Evolutionary conservation across 1,284 basidiomycete species (phyloP).

Genomic region (Malassezia sympodialis): DNA sequence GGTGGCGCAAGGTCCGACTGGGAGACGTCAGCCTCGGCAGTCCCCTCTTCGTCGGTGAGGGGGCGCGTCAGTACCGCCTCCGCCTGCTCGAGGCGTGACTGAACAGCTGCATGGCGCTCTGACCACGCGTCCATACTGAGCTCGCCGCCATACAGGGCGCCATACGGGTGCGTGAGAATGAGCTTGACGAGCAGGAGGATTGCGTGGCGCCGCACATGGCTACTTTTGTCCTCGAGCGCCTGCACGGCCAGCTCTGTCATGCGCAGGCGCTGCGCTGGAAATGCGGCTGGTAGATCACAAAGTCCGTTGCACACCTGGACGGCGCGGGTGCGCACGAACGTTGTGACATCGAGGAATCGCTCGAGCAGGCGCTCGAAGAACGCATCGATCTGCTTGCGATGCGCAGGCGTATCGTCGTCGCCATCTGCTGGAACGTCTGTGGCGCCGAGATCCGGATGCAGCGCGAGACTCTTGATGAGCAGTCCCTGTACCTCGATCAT

Average conservation of each 20-base stretch:
- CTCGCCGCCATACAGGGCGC: slow-evolving; percentile 70
- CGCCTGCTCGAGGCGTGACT: slow-evolving; percentile 54
- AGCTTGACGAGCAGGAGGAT: slow-evolving; percentile 68
- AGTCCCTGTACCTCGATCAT: slow-evolving; percentile 46
- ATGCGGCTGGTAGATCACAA: slow-evolving; percentile 64
- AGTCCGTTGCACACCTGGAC: slow-evolving; percentile 64
- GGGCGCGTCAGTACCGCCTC: slow-evolving; percentile 37
- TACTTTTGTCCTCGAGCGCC: slow-evolving; percentile 80
- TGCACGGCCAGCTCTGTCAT: slow-evolving; percentile 67
- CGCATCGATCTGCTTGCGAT: slow-evolving; percentile 69
- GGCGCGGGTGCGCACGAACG: slow-evolving; percentile 82
- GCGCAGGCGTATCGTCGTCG: slow-evolving; percentile 49
- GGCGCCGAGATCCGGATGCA: slow-evolving; percentile 25
- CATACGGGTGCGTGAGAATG: slow-evolving; percentile 81
- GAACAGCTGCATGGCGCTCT: slow-evolving; percentile 57
- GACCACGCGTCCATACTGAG: slow-evolving; percentile 64
- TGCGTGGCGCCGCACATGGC: slow-evolving; percentile 74
- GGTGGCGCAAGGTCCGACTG: slow-evolving; percentile 28
- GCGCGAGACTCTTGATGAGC: slow-evolving; percentile 49
- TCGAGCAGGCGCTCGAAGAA: slow-evolving; percentile 77
- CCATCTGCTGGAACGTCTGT: slow-evolving; percentile 23
- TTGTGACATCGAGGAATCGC: slow-evolving; percentile 75
- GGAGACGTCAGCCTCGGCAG: slow-evolving; percentile 48
- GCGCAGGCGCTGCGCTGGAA: slow-evolving; percentile 71
- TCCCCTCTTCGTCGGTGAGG: slow-evolving; percentile 41